A percentile compares a stretch with the other conserved stretches of the same genome.
Conservation (phyloP, 2,329 filamentous ascomycete genomes). For the Alternaria consortialis region DNA sequence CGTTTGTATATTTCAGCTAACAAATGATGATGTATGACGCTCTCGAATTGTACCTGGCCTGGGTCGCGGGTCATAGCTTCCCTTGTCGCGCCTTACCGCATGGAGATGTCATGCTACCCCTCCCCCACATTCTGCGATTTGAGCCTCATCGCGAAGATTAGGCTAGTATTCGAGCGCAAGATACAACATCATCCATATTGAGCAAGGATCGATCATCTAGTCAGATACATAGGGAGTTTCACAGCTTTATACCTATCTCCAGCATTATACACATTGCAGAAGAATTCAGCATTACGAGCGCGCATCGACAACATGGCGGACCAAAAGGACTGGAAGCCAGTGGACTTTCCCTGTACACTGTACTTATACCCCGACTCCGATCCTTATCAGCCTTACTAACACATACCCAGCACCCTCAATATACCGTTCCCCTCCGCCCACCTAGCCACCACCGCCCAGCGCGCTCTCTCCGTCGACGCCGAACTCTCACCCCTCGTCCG, state of each 20-base stretch:
- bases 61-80: constrained; percentile 25
- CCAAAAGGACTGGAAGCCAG: constrained; percentile 21
- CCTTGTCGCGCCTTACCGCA: constrained; percentile 8
- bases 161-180: background rate
- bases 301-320: constrained; percentile 24
- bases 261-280: background rate
- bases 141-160: constrained; percentile 20
- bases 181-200: background rate
- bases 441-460: constrained; percentile 78
- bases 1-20: constrained; percentile 15
- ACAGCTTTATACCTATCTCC: background rate
- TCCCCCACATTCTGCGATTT: constrained; percentile 31
- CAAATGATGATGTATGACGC: constrained; percentile 39
- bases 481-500: constrained; percentile 87
- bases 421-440: constrained; percentile 83
- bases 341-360: constrained; percentile 53
- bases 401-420: constrained; percentile 67
- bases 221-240: background rate
- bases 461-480: constrained; percentile 81
- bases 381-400: constrained; percentile 1
- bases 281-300: background rate
- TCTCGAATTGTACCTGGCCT: constrained; percentile 11
- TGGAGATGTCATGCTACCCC: constrained; percentile 2
- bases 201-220: background rate
- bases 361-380: constrained; percentile 22